These are phyloP conservation scores for Magnaporthiopsis incrustans DNA, from an alignment of 2,329 filamentous ascomycete species.

Conservation along the genomic window DNA sequence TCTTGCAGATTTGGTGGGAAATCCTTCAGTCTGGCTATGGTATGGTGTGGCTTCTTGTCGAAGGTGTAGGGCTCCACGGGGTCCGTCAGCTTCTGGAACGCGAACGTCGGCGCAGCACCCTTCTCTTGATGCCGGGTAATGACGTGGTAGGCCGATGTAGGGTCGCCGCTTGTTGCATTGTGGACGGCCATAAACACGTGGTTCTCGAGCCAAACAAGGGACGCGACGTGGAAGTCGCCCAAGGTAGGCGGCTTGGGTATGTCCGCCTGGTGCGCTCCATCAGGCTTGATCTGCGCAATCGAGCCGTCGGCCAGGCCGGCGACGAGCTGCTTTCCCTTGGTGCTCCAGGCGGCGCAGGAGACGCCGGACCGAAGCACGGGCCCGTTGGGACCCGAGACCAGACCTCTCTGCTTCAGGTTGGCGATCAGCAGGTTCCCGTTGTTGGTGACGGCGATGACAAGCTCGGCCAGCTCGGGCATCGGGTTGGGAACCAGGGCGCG, in stretches of 20 bases:
- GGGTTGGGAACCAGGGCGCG: constrained; percentile 76
- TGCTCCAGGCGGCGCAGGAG: constrained; percentile 84
- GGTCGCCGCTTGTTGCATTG: constrained; percentile 53
- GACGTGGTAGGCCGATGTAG: constrained; percentile 68
- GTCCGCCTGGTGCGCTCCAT: constrained; percentile 66
- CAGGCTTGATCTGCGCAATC: constrained; percentile 73
- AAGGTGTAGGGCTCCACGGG: constrained; percentile 63
- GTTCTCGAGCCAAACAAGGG: constrained; percentile 83
- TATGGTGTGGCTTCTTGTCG: constrained; percentile 65
- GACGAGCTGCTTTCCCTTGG: constrained; percentile 84
- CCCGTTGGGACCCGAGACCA: constrained; percentile 52
- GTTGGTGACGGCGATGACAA: constrained; percentile 72
- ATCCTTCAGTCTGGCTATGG: constrained; percentile 66
- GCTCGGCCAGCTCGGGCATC: constrained; percentile 59
- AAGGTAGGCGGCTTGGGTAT: constrained; percentile 71
- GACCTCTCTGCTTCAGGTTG: constrained; percentile 60
- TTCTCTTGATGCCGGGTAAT: constrained; percentile 58
- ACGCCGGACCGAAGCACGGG: constrained; percentile 63
- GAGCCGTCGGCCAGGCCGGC: constrained; percentile 77
- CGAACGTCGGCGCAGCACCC: constrained; percentile 43
- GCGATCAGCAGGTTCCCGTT: constrained; percentile 79
- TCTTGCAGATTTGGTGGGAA: constrained; percentile 78
- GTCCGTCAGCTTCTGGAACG: constrained; percentile 66
- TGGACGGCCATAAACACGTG: constrained; percentile 76
- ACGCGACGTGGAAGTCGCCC: constrained; percentile 64